Base-by-base conservation (phyloP, 2,329 filamentous ascomycete species). In the Cryphonectria japonica region DNA sequence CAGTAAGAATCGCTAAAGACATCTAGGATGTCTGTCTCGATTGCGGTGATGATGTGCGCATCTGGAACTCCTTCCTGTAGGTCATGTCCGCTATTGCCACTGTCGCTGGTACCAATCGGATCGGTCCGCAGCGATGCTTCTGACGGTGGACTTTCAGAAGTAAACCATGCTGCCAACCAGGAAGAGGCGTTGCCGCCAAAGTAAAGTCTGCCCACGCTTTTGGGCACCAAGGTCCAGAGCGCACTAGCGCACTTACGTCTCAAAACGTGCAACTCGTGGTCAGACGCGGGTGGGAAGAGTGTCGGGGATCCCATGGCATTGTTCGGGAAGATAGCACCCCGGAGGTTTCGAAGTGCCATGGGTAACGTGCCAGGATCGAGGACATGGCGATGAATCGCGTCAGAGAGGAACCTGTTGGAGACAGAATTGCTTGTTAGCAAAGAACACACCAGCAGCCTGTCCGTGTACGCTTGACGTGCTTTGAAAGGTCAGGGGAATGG, bases 241-340 rank as follows among this genome's bases (percentile, higher is more conserved):
- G 89, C 86, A 73, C 85, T 85, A 79, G 92, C 92, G 81, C 92
- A 92, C 79, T 87, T 88, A 76, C 85, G 86, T 77, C 89, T 89
- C 76, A 94, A 89, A 75, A 85, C 85, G 67, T 83, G 83, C 74
- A 89, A 83, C 77, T 89, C 87, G 76, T 88, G 84, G 69, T 89
- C 85, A 73, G 86, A 86, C 65, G 85, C 85, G 71, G 91, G 89
- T 67, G 91, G 86, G 67, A 86, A 82, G 75, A 91, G 82, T 72
- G 87, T 86, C 76, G 90, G 84, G 74, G 89, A 87, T 71, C 90
- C 91, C 73, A 92, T 90, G 76, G 88, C 85, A 81, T 97, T 97
- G 82, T 93, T 92, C 75, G 96, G 95, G 79, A 98, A 98, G 69
- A 98, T 84, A 72, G 92, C 88, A 76, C 88, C 89, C 79, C 96